Conservation (phyloP, 352 stramenopile genomes). For the Globisporangium viniferum region DNA sequence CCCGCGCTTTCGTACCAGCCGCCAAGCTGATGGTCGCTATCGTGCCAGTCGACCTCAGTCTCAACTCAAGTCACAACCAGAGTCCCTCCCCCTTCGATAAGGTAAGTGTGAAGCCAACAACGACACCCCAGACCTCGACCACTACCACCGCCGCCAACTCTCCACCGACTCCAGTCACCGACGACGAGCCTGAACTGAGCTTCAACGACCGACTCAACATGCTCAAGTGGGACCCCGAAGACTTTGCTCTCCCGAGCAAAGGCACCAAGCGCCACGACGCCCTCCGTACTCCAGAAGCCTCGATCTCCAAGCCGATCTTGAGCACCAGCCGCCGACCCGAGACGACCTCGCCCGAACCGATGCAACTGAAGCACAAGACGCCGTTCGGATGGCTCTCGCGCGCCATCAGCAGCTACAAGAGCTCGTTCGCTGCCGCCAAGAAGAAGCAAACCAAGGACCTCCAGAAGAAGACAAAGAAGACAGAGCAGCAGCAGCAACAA, state of each 20-base stretch:
- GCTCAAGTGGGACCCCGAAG: background rate
- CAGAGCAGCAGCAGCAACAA: background rate
- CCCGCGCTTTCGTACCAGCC: background rate
- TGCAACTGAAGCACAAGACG: background rate
- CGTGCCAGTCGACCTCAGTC: background rate
- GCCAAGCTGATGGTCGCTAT: background rate
- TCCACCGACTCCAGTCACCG: background rate
- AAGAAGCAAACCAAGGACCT: background rate
- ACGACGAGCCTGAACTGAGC: background rate
- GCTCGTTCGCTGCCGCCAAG: background rate
- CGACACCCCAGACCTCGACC: background rate
- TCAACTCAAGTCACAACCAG: background rate
- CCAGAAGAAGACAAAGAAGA: background rate
- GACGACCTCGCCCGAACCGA: background rate
- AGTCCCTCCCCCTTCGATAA: background rate
- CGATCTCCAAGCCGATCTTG: background rate
- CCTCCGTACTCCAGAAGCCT: background rate
- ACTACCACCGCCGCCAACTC: background rate
- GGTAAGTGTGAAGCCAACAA: background rate
- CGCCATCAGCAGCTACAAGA: background rate
- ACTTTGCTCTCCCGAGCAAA: background rate
- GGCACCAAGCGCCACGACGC: background rate
- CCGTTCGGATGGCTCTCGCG: slow-evolving; percentile 2
- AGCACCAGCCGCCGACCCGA: background rate
- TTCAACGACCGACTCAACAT: background rate